Base-by-base conservation (phyloP, 2,329 filamentous ascomycete species). In the Neofusicoccum kwambonambiense region DNA sequence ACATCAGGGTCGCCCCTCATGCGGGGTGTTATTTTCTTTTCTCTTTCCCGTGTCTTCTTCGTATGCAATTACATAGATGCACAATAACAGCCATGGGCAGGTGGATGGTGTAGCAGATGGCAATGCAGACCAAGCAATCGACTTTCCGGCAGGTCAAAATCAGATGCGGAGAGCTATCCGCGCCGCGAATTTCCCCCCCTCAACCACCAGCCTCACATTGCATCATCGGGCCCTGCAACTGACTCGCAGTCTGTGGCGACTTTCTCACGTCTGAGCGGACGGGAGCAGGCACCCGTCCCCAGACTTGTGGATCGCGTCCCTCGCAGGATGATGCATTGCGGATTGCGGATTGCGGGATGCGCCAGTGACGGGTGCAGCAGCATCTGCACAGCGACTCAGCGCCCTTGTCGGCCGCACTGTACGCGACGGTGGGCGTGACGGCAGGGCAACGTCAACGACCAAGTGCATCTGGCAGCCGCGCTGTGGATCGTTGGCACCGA, bases 11-110 rank as follows among this genome's bases (percentile, higher is more conserved):
- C 1, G 35, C 47, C 13, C 54, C 19, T 44, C 54, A 12, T 15
- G 54, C 41, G 39, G 51, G 22, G 31, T 45, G 35, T 45, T 54
- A 45, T 45, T 45, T 12, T 64, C 42, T 50, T 42, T 58, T 64
- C 42, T 64, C 45, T 58, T 58, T 58, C 45, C 49, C 42, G 27
- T 56, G 49, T 64, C 27, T 47, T 54, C 22, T 37, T 45, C 50
- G 45, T 17, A 56, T 64, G 39, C 45, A 27, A 50, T 47, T 64
- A 41, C 41, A 64, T 64, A 54, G 49, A 54, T 15, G 47, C 42
- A 45, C 50, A 64, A 44, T 64, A 45, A 45, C 50, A 64, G 31
- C 56, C n/a, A 5, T 37, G 41, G 56, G 34, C 27, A 19, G 31
- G 41, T 17, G 31, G 42, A 47, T 19, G 56, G 41, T 22, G 42